Conservation (phyloP, 768 basidiomycete species). For the Imleria badia region DNA sequence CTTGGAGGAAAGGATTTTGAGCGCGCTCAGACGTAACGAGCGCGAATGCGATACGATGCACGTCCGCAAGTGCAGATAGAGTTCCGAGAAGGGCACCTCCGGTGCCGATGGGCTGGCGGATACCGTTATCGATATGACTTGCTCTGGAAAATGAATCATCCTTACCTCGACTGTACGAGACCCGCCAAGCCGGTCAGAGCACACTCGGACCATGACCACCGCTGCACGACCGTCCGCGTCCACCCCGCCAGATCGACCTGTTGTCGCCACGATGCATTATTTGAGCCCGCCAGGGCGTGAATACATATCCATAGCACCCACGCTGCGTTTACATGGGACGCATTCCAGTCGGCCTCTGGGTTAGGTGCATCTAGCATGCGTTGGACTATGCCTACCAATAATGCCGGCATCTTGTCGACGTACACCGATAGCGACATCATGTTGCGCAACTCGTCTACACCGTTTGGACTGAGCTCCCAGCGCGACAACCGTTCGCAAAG, state of each 20-base stretch:
- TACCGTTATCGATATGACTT: not conserved
- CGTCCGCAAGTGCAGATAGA: conserved; percentile 52
- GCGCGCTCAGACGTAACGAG: conserved; percentile 56
- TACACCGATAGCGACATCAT: conserved; percentile 54
- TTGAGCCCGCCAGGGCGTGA: conserved; percentile 42
- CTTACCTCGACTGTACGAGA: conserved; percentile 49
- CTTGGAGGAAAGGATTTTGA: conserved; percentile 61
- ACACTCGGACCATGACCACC: conserved; percentile 59
- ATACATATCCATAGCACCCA: conserved; percentile 66
- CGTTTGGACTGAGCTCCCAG: conserved; percentile 41
- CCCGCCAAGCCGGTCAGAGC: conserved; percentile 55
- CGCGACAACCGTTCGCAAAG: conserved; percentile 40
- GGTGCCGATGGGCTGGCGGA: conserved; percentile 19
- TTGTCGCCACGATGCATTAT: conserved; percentile 44
- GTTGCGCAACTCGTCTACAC: conserved; percentile 53
- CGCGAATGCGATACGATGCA: conserved; percentile 75
- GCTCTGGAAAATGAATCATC: not conserved
- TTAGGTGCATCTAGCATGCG: conserved; percentile 33
- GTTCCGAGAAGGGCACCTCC: conserved; percentile 41
- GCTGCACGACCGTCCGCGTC: conserved; percentile 42
- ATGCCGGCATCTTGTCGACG: conserved; percentile 44
- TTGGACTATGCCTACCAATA: conserved; percentile 47
- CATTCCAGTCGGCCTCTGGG: conserved; percentile 33
- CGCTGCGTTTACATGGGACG: conserved; percentile 41
- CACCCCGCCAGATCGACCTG: conserved; percentile 50